Base-by-base conservation (phyloP, 352 stramenopile species). In the Phytophthora lateralis region DNA sequence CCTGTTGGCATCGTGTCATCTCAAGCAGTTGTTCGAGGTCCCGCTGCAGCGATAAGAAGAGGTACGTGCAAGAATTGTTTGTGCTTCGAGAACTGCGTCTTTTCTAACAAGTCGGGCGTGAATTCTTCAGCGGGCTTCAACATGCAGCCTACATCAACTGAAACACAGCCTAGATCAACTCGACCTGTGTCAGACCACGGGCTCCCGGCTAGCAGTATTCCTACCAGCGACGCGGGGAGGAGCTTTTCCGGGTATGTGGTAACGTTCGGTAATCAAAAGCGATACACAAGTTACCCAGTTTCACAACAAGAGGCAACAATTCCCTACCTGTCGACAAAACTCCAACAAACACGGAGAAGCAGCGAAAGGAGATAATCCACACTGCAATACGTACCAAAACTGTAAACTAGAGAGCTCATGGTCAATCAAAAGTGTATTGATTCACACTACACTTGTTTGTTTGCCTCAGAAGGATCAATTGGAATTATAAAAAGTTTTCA, bases 381-480 rank as follows among this genome's bases (percentile, higher is more conserved):
- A 51, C 11, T 18, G 15, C 6, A 15, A 50, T n/a, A 4, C 7
- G 11, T 6, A 41, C 8, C 11, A 9, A 44, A 15, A 60, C 39
- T 56, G 35, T 62, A 55, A 43, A 58, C n/a, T 42, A 51, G 42
- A 35, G 14, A 64, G n/a, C n/a, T n/a, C n/a, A 15, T 34, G 32
- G 21, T 47, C 4, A 50, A 50, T 18, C 10, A 17, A 54, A 35
- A 39, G 0, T 41, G 34, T 39, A 39, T 58, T 54, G 8, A 43
- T 45, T 42, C 20, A 43, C 2, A 15, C 21, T 52, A 42, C 17
- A 2, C 34, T 57, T 71, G 65, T 57, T 27, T 66, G 39, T 66
- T 66, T 66, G 60, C 63, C 80, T 91, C 82, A 90, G 82, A 87
- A 91, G 82, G 82, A 91, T 91, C 82, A 91, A 91, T 91, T 91